These are phyloP conservation scores for Kwoniella sp. DNA, from an alignment of 768 basidiomycete species.

Conservation along the genomic window DNA sequence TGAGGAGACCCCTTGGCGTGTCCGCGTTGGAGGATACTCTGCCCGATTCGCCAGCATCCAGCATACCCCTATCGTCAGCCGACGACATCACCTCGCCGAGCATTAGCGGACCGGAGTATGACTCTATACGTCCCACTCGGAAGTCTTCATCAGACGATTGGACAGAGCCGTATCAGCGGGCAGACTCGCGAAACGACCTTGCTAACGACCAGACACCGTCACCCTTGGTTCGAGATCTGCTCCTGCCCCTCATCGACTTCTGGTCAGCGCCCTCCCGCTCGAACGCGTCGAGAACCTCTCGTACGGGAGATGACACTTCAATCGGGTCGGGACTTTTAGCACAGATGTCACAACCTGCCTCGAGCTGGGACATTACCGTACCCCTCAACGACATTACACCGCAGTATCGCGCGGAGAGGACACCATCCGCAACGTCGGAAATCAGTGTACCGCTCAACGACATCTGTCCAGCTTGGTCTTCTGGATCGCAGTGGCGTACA, in stretches of 20 bases:
- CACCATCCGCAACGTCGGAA: not conserved
- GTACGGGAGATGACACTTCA: not conserved
- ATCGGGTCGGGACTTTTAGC: not conserved
- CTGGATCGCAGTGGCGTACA: not conserved
- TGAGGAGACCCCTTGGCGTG: not conserved
- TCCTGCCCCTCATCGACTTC: slow-evolving; percentile 9
- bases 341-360: not conserved
- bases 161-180: too few species aligned
- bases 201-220: not conserved
- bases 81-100: slow-evolving; percentile 7
- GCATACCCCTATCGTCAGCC: not conserved
- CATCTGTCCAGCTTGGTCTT: too few species aligned
- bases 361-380: slow-evolving; percentile 1
- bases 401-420: too few species aligned
- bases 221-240: slow-evolving; percentile 1
- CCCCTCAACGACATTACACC: slow-evolving; percentile 14
- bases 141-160: too few species aligned
- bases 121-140: too few species aligned
- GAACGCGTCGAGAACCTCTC: not conserved
- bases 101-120: not conserved
- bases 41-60: not conserved
- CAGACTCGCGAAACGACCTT: not conserved
- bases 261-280: not conserved
- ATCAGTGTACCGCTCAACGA: too few species aligned
- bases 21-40: not conserved